Base-by-base conservation (phyloP, 805 yeast species). In the Yamadazyma sp. region DNA sequence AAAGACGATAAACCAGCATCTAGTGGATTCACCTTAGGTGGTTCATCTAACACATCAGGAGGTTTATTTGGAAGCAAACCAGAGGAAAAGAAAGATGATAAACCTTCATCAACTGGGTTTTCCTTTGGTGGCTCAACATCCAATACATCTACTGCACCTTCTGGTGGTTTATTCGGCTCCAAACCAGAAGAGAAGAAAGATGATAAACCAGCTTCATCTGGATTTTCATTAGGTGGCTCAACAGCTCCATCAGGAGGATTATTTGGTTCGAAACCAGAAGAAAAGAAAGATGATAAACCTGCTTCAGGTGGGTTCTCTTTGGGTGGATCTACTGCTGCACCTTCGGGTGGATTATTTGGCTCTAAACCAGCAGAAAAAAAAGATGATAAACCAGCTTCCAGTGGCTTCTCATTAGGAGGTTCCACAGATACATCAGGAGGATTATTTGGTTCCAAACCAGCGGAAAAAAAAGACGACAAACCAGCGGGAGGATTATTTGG, bases 41-140 rank as follows among this genome's bases (percentile, higher is more conserved):
- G 38, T 10, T 4, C 24, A 12, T 5, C 33, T 27, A 6, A 20
- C 7, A 11, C 7, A 6, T 7, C 7, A 6, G 31, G 37, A 33
- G 9, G 27, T 20, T 42, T 50, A 4, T 55, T 56, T 29, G 62
- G 62, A 11, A 48, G 49, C 2, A 52, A 52, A 27, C 40, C 52
- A 15, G 60, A 45, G 9, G 57, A 46, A 15, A 53, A 42, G 21
- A 48, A 40, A 38, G 45, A 43, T 21, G 52, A 49, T 14, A 40
- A 38, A 23, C 45, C 49, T 6, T 38, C 54, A 9, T 11, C 31
- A 12, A 26, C 18, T 18, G 33, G 33, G 7, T 39, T 49, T 3
- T 23, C 38, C 13, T 38, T 49, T 1, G 50, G 35, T n/a, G 27
- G 19, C 3, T 13, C 23, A 18, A 14, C 36, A n/a, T 27, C 23